Percentiles rank a stretch among this genome's conserved stretches.
Evolutionary conservation across 208 protist species (phyloP).

Genomic region (Acanthamoeba royreba): DNA sequence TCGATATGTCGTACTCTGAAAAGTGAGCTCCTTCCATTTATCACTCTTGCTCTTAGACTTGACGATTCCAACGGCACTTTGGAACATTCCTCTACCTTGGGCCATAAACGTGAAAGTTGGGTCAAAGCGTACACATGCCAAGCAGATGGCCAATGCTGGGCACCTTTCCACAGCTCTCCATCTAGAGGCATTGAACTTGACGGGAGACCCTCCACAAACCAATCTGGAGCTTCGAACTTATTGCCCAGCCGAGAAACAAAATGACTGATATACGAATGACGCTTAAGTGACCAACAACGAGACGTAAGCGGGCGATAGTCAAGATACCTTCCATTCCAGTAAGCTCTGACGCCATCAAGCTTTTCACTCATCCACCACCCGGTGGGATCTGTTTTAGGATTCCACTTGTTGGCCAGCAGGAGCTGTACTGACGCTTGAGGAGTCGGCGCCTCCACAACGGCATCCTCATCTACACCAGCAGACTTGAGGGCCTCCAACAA

Average conservation of each 20-base stretch:
- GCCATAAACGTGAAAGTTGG: too few species aligned
- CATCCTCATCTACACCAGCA: not conserved
- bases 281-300: too few species aligned
- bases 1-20: too few species aligned
- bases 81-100: too few species aligned
- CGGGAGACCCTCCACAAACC: constrained; percentile 61
- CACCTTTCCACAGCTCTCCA: not conserved
- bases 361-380: constrained; percentile 71
- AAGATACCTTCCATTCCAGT: constrained; percentile 74
- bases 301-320: too few species aligned
- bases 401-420: too few species aligned
- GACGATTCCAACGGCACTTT: not conserved
- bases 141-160: too few species aligned
- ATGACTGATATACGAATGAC: too few species aligned
- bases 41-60: not conserved
- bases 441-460: not conserved
- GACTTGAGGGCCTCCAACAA: not conserved
- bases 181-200: constrained; percentile 46
- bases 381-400: too few species aligned
- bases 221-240: constrained; percentile 66
- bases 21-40: not conserved
- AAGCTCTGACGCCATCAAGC: constrained; percentile 70
- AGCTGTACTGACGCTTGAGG: not conserved
- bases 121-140: too few species aligned
- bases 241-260: constrained; percentile 73